Percentiles rank a stretch among this genome's conserved stretches.
Conservation (phyloP, 106 monocot genomes). For the Platanthera guangdongensis region DNA sequence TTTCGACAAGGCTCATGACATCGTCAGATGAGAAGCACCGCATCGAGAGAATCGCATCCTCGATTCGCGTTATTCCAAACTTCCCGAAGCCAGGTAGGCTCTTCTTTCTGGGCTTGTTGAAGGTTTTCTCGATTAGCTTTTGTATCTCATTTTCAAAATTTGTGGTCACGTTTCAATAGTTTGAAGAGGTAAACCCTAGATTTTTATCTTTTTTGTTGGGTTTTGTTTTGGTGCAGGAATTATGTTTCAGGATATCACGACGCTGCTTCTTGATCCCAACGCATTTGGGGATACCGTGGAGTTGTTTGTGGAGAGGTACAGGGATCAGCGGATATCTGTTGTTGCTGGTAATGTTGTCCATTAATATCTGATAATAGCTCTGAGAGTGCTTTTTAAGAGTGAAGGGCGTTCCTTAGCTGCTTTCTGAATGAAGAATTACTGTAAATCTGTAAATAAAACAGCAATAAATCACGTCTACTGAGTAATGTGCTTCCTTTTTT, state of each 20-base stretch:
- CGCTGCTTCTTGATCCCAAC: constrained; percentile 69
- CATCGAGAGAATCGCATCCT: constrained; percentile 42
- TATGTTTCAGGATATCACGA: constrained; percentile 93
- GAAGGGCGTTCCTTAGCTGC: neutral
- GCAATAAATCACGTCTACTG: no score
- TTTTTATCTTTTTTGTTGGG: neutral
- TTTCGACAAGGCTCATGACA: neutral
- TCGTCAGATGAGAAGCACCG: constrained; percentile 32
- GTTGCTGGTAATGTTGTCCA: constrained; percentile 54
- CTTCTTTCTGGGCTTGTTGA: neutral
- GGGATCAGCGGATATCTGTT: constrained; percentile 63
- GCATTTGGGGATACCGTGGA: constrained; percentile 78
- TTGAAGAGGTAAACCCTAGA: neutral
- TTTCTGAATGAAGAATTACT: neutral
- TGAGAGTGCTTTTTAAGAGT: neutral
- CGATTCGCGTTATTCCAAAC: constrained; percentile 84
- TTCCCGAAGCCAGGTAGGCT: constrained; percentile 69
- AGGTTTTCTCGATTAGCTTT: neutral
- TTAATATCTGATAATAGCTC: neutral
- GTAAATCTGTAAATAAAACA: neutral
- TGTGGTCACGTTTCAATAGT: neutral
- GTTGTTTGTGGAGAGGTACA: constrained; percentile 83
- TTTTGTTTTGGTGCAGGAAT: constrained; percentile 37
- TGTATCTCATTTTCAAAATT: neutral
- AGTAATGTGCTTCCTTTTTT: no score